These are phyloP conservation scores for Pleurotus giganteus DNA, from an alignment of 768 basidiomycete species.

Conservation along the genomic window DNA sequence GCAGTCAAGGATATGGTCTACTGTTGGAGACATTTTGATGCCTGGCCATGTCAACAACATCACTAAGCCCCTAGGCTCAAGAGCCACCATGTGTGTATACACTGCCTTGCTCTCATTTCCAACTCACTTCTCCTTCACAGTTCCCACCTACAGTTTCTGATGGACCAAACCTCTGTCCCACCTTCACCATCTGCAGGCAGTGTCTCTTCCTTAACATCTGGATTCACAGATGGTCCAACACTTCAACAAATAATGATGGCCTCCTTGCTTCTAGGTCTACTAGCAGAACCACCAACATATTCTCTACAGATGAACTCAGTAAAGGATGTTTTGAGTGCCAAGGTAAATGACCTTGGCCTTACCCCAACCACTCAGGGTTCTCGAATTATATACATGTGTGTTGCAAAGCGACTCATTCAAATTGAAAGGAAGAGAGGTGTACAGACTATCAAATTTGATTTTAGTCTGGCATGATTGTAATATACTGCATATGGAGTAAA, in stretches of 20 bases:
- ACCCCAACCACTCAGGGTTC: constrained; percentile 40
- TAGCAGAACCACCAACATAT: constrained; percentile 50
- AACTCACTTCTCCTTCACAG: constrained; percentile 28
- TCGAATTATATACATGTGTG: constrained; percentile 70
- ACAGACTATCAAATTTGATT: constrained; percentile 73
- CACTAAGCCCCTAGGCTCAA: constrained; percentile 46
- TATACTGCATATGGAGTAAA: too few species aligned
- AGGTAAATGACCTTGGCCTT: constrained; percentile 26
- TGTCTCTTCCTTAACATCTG: constrained; percentile 49
- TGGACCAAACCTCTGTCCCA: constrained; percentile 47
- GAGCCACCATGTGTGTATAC: constrained; percentile 57
- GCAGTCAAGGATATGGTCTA: constrained; percentile 69
- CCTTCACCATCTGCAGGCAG: constrained; percentile 57
- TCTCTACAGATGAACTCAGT: constrained; percentile 60
- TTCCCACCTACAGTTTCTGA: constrained; percentile 54
- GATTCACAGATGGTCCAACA: constrained; percentile 40
- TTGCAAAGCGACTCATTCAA: constrained; percentile 76
- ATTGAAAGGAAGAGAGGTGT: constrained; percentile 76
- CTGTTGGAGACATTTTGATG: constrained; percentile 62
- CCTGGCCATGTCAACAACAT: constrained; percentile 40
- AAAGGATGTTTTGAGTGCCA: constrained; percentile 54
- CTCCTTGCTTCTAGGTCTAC: constrained; percentile 57
- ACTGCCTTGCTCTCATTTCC: constrained; percentile 3
- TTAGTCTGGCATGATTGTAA: constrained; percentile 23
- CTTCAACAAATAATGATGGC: constrained; percentile 73